Evolutionary conservation across 2,329 filamentous ascomycete species (phyloP).

Genomic region (Scedosporium aurantiacum): DNA sequence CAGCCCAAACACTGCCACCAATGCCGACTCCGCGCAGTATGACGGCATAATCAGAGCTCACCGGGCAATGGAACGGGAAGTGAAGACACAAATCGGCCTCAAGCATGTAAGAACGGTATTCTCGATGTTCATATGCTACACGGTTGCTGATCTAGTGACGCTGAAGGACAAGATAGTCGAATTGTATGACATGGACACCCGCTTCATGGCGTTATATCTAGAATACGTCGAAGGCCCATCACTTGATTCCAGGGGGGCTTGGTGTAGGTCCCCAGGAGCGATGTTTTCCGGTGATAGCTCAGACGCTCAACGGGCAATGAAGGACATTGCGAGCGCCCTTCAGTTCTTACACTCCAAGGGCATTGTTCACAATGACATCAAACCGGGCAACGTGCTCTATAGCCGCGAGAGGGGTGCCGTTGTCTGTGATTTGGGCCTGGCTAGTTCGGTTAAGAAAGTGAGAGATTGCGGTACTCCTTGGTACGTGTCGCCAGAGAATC

Average conservation of each 20-base stretch:
- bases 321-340: conserved; percentile 10
- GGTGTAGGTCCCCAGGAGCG: conserved; percentile 35
- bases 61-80: background rate
- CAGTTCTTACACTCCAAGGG: conserved; percentile 7
- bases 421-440: conserved; percentile 9
- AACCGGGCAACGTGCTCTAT: conserved; percentile 12
- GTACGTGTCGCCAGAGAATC: conserved; percentile 1
- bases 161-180: conserved; percentile 31
- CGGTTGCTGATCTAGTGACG: too few relatives aligned
- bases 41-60: background rate
- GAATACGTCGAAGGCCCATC: conserved; percentile 47
- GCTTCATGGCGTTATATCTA: conserved; percentile 49
- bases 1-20: background rate
- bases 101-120: background rate
- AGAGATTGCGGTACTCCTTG: background rate
- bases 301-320: conserved; percentile 9
- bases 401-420: background rate
- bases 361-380: conserved; percentile 12
- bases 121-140: too few relatives aligned
- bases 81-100: background rate
- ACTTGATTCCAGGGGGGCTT: conserved; percentile 29
- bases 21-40: background rate
- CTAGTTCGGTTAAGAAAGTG: background rate
- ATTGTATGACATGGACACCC: conserved; percentile 47
- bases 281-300: background rate